Base-by-base conservation (phyloP, 202 grass and related monocot genomes). In the Setaria italica region DNA sequence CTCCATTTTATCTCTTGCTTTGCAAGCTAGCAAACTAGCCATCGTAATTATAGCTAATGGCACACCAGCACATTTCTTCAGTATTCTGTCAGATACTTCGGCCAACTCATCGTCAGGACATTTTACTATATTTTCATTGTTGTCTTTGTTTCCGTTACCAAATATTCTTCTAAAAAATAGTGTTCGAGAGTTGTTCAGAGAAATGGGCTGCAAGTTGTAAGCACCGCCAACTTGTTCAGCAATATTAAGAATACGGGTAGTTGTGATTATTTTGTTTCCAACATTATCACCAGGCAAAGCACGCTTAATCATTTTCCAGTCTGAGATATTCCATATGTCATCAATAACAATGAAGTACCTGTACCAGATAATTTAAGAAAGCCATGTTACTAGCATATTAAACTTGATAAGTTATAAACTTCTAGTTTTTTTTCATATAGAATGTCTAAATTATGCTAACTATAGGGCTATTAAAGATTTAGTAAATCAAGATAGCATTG, bases 341-440 rank as follows among this genome's bases (percentile, higher is more conserved):
- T 76, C 53, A 76, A 76, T 3, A 76, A 58, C 51, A 41, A 76
- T 21, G 4, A 55, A 57, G 2, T 58, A 76, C 73, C 73, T 58
- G 15, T 35, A 35, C 34, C 3, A 55, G 35, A 35, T 10, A 46
- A n/a, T n/a, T n/a, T n/a, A n/a, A n/a, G n/a, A n/a, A n/a, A n/a
- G n/a, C n/a, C n/a, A n/a, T n/a, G n/a, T n/a, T n/a, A n/a, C n/a
- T n/a, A n/a, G n/a, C n/a, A n/a, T n/a, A n/a, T n/a, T n/a, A n/a
- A n/a, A n/a, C n/a, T n/a, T n/a, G n/a, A n/a, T n/a, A n/a, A n/a
- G n/a, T n/a, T n/a, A n/a, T n/a, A n/a, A n/a, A n/a, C n/a, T n/a
- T n/a, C n/a, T n/a, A n/a, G n/a, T n/a, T n/a, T n/a, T n/a, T n/a
- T n/a, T n/a, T n/a, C n/a, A n/a, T n/a, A n/a, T n/a, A n/a, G n/a